Evolutionary conservation across 305 asterid genomes (phyloP).

Genomic region (Withania somnifera): DNA sequence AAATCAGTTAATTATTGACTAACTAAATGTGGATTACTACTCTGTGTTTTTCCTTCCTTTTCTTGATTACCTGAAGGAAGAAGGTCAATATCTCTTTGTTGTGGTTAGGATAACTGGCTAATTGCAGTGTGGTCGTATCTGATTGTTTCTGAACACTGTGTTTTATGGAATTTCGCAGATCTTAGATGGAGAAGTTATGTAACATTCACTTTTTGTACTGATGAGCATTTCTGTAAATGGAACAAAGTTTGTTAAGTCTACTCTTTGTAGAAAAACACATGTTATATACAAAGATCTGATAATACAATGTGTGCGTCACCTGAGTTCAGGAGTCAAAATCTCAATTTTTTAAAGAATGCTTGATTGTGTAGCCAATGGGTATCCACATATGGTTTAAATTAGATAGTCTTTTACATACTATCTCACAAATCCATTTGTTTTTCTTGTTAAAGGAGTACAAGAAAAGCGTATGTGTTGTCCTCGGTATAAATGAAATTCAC

Average conservation of each 20-base stretch:
- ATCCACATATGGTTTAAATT: background rate
- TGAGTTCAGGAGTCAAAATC: background rate
- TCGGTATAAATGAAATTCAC: background rate
- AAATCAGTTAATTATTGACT: background rate
- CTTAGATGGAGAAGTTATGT: background rate
- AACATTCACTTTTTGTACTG: background rate
- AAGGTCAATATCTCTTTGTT: background rate
- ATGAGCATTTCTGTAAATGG: background rate
- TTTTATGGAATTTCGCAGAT: background rate
- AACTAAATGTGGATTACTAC: background rate
- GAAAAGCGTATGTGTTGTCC: background rate
- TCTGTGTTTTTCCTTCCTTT: background rate
- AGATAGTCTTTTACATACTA: background rate
- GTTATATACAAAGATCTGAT: background rate
- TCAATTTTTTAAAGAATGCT: background rate
- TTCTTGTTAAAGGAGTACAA: background rate
- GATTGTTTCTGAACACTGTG: background rate
- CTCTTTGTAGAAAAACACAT: background rate
- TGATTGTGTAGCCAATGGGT: background rate
- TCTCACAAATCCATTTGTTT: background rate
- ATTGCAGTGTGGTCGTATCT: background rate
- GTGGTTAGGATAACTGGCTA: background rate
- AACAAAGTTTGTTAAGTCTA: background rate
- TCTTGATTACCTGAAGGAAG: background rate
- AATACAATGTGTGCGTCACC: background rate